Conservation (phyloP, 768 basidiomycete species). For the Cyathus striatus region DNA sequence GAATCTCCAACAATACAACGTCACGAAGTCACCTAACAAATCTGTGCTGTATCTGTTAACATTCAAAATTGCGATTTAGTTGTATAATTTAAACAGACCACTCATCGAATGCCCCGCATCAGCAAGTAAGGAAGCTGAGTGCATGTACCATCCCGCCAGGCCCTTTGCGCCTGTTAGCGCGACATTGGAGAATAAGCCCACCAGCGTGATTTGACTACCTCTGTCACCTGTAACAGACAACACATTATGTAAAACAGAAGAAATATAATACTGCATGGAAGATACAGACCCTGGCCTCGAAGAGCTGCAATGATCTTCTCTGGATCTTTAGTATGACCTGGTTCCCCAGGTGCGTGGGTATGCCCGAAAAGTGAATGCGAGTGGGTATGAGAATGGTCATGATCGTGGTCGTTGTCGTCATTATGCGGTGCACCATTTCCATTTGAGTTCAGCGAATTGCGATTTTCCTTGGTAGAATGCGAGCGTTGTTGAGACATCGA, state of each 20-base stretch:
- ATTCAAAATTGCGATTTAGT: constrained; percentile 1
- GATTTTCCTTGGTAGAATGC: constrained; percentile 17
- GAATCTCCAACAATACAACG: constrained; percentile 82
- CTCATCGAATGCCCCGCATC: constrained; percentile 91
- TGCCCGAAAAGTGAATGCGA: constrained; percentile 18
- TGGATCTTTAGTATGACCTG: constrained; percentile 54
- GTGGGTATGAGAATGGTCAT: constrained; percentile 24
- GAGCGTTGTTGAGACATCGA: constrained; percentile 19
- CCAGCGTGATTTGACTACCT: constrained; percentile 78
- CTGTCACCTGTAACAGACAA: constrained; percentile 58
- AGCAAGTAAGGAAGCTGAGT: constrained; percentile 86
- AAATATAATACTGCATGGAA: not conserved
- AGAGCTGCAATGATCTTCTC: constrained; percentile 67
- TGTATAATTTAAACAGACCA: constrained; percentile 43
- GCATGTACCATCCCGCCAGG: constrained; percentile 82
- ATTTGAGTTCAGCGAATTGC: constrained; percentile 3
- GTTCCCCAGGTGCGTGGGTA: constrained; percentile 49
- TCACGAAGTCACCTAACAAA: constrained; percentile 87
- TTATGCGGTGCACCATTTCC: constrained; percentile 15
- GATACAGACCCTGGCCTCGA: constrained; percentile 55
- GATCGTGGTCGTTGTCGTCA: constrained; percentile 34
- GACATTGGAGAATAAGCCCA: constrained; percentile 82
- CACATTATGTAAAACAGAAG: not conserved
- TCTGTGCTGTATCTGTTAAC: constrained; percentile 35
- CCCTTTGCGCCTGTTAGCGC: constrained; percentile 82